Conservation (phyloP, 352 stramenopile species). For the Pythium dissotocum region DNA sequence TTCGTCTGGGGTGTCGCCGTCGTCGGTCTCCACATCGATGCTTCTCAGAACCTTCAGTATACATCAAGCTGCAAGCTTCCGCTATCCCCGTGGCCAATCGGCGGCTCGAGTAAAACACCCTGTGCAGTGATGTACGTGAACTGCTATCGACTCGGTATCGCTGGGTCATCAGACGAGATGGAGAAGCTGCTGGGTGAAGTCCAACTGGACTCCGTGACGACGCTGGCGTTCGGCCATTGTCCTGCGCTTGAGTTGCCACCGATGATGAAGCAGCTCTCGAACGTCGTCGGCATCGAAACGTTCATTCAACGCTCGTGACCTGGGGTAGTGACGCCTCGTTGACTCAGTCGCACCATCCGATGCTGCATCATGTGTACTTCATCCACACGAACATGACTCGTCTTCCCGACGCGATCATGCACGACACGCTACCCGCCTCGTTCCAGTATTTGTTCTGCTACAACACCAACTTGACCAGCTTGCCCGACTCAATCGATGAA, state of each 20-base stretch:
- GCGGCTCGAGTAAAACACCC: background rate
- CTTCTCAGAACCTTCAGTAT: background rate
- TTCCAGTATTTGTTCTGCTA: slow-evolving; percentile 4
- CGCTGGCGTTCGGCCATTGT: slow-evolving; percentile 5
- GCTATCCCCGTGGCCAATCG: background rate
- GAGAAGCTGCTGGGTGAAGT: background rate
- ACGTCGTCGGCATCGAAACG: slow-evolving; percentile 14
- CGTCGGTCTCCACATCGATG: slow-evolving; percentile 1
- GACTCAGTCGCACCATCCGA: background rate
- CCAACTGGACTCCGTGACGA: background rate
- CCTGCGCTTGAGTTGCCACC: background rate
- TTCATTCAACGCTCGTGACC: slow-evolving; percentile 16
- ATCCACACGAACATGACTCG: slow-evolving; percentile 7
- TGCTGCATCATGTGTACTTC: slow-evolving; percentile 7
- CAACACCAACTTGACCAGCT: slow-evolving; percentile 4
- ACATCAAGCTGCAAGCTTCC: background rate
- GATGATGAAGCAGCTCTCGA: background rate
- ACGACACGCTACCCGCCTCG: slow-evolving; percentile 1
- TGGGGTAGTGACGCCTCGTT: slow-evolving; percentile 8
- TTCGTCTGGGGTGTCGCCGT: background rate
- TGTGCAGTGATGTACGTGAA: background rate
- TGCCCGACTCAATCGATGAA: background rate
- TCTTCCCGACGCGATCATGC: background rate
- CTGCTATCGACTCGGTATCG: background rate
- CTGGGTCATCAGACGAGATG: background rate